Evolutionary conservation across 148 eudicot species (phyloP), one percentile per base, ranked within the genome.

Genomic region (Chenopodium quinoa): DNA sequence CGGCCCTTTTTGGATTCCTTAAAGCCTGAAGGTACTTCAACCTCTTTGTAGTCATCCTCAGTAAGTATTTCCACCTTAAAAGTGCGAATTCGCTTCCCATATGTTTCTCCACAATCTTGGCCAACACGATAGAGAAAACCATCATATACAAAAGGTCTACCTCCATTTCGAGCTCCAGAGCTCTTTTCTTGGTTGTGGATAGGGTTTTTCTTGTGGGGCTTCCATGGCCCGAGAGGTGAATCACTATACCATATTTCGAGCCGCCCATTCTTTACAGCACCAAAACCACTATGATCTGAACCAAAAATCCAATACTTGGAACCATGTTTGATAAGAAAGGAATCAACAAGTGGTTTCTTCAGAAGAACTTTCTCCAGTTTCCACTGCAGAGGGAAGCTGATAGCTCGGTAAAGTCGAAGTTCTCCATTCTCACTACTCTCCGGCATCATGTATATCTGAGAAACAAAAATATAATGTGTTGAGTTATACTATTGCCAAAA

Each of bases 151-250:
- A 96, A 96, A 1, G 99, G 98, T 82, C 99, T 90, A 34, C 99
- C 99, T 31, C 99, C 99, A 47, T 93, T 96, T 56, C 99, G 88
- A 60, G 98, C 95, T 48, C 98, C 98, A 77, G 80, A 84, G 83
- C 90, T 91, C 78, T 86, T 90, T 77, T 86, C 88, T 9, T 83
- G 81, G 84, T 91, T 92, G 71, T 89, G 85, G 63, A 92, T 85
- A 10, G 99, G 97, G 85, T 93, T 96, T 75, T 89, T 89, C 88
- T 87, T 92, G 77, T 96, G 99, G 34, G 91, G 90, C 83, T 84
- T 93, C 97, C 97, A 96, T 7, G 99, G 99, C 64, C 99, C 99
- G 14, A 92, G 84, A 22, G 99, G 99, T 13, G 99, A 90, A 83
- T 75, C 86, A 78, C 99, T 90, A 82, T 90, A 82, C 97, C 97